phyloP scores from a whole-genome alignment of 768 basidiomycete genomes.

The Lactarius quietus region DNA sequence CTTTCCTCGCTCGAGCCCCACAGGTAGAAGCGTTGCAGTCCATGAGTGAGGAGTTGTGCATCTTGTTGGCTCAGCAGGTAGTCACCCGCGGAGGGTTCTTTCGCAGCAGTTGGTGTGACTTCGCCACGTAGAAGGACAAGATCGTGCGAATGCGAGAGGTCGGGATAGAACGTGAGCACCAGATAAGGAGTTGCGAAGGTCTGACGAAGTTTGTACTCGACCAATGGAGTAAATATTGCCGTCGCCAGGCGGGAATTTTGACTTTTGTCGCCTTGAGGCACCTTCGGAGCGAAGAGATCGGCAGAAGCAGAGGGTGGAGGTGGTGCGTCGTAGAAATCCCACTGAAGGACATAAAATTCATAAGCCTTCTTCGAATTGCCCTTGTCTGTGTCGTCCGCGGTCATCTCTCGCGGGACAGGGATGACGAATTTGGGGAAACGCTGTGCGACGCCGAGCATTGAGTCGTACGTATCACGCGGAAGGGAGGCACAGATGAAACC shows the following conservation, averaged over 20 bases:
- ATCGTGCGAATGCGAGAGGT: conserved; percentile 74
- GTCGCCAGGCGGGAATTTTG: conserved; percentile 60
- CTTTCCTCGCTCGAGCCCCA: conserved; percentile 48
- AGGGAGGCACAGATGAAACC: conserved; percentile 84
- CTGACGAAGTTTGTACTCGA: conserved; percentile 85
- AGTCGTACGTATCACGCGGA: conserved; percentile 64
- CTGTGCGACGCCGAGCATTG: conserved; percentile 60
- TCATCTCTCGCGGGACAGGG: conserved; percentile 61
- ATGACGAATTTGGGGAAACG: conserved; percentile 78
- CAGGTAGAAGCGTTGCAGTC: conserved; percentile 83
- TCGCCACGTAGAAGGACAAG: conserved; percentile 88
- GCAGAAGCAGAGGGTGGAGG: conserved; percentile 46
- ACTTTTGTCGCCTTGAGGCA: conserved; percentile 27
- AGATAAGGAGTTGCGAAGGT: conserved; percentile 90
- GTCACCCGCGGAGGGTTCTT: conserved; percentile 33
- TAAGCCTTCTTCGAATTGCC: conserved; percentile 45
- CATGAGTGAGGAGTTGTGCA: conserved; percentile 77
- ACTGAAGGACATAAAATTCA: conserved; percentile 86
- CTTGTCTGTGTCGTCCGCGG: conserved; percentile 35
- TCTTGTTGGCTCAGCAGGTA: conserved; percentile 75
- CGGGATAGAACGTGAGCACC: conserved; percentile 88
- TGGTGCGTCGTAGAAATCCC: conserved; percentile 79
- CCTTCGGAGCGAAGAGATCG: conserved; percentile 42
- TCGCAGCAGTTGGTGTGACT: conserved; percentile 64
- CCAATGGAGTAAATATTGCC: conserved; percentile 86